Evolutionary conservation across 2,329 filamentous ascomycete species (phyloP), one percentile per base, ranked within the genome.

Genomic region (Fusarium sp.): DNA sequence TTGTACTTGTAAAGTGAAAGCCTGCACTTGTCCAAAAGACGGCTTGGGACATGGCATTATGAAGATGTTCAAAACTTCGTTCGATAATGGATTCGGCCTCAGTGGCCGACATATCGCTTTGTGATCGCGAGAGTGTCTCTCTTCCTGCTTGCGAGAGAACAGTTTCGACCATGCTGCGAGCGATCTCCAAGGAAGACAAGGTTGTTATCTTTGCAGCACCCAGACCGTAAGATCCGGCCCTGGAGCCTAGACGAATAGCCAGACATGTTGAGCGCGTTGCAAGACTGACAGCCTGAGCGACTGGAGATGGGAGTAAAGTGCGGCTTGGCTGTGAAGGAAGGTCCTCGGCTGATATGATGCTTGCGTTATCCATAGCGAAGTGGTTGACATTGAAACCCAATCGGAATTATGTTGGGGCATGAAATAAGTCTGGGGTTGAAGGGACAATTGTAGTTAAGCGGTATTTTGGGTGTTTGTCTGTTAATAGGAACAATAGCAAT

Each of bases 1-100:
- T 83, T 2, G 86, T 84, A 11, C 82, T 82, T 3, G 87, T 88
- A 11, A 89, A 72, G 43, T 88, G 81, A 68, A 90, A 90, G 45
- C 87, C 83, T 4, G 88, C 84, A 3, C 85, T 84, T 3, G 87
- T 88, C 80, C 86, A 88, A 69, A 90, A 89, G 39, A 88, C 85
- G 27, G 87, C 81, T 48, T 84, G 83, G 8, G 84, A 85, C 75
- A 90, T 86, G 23, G 85, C 85, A 50, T 81, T 80, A 68, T 90
- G 87, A 40, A 90, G 76, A 54, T 78, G 82, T 58, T 87, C 85
- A 29, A 90, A 79, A 69, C 84, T 87, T 58, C 80, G 79, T 69
- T 88, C 86, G 42, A 90, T 76, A 14, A 88, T 77, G 4, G 82
- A 83, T 72, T 89, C 87, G 33, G 87, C 82, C 62, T 88, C 85